Evolutionary conservation across 352 stramenopile species (phyloP).

Genomic region (Phytophthora pseudosyringae): DNA sequence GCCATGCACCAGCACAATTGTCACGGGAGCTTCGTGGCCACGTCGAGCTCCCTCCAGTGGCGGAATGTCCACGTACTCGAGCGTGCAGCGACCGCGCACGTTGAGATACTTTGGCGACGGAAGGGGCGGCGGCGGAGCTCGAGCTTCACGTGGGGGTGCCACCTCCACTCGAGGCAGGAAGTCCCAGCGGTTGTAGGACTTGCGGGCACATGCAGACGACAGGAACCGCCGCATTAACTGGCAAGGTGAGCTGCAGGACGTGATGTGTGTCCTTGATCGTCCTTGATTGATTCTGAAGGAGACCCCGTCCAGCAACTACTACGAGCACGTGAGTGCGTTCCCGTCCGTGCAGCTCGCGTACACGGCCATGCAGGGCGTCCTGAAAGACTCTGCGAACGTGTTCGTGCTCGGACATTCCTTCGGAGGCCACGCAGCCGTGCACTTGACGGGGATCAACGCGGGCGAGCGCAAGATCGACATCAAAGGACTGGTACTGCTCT

Average conservation of each 20-base stretch:
- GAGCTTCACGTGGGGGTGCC: conserved; percentile 13
- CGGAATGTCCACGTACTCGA: conserved; percentile 47
- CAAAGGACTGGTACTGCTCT: conserved; percentile 56
- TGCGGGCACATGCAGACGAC: conserved; percentile 9
- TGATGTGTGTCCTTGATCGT: conserved; percentile 18
- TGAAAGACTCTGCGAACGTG: conserved; percentile 38
- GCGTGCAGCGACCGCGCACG: conserved; percentile 33
- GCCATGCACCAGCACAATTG: conserved; percentile 62
- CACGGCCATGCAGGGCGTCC: conserved; percentile 50
- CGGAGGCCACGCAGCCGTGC: conserved; percentile 57
- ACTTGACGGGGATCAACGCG: conserved; percentile 51
- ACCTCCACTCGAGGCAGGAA: conserved; percentile 29
- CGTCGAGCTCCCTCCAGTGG: conserved; percentile 1
- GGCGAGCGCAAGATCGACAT: conserved; percentile 39
- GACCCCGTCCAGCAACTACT: conserved; percentile 37
- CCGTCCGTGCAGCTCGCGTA: conserved; percentile 46
- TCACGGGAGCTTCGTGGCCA: conserved; percentile 25
- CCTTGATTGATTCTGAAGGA: conserved; percentile 25
- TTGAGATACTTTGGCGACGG: conserved; percentile 38
- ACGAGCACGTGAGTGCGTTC: conserved; percentile 45
- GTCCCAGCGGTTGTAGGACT: conserved; percentile 21
- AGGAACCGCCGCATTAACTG: conserved; percentile 3
- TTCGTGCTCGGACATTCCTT: conserved; percentile 77
- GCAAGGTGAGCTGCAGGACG: not conserved
- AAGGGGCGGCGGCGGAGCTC: conserved; percentile 31